Conservation (phyloP, 805 yeast genomes). For the Yamadazyma olivae region DNA sequence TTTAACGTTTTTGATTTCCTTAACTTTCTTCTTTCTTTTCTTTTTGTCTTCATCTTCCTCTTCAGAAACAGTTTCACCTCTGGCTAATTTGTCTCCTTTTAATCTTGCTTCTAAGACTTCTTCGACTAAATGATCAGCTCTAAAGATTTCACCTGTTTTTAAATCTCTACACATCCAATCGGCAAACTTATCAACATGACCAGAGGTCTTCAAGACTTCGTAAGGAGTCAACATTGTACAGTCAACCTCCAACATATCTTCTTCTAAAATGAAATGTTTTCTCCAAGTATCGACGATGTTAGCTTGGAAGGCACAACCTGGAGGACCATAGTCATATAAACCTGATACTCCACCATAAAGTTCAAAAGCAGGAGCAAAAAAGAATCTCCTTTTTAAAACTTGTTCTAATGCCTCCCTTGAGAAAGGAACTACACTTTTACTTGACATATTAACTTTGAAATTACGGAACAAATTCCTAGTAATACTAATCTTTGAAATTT, state of each 20-base stretch:
- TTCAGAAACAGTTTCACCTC: conserved; percentile 65
- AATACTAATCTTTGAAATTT: neutral
- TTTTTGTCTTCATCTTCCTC: conserved; percentile 69
- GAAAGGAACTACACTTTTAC: conserved; percentile 41
- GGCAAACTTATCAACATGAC: conserved; percentile 98
- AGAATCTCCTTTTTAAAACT: conserved; percentile 91
- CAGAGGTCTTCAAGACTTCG: conserved; percentile 97
- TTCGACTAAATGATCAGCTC: conserved; percentile 98
- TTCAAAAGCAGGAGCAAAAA: conserved; percentile 96
- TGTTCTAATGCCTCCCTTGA: conserved; percentile 87
- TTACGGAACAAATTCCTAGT: neutral
- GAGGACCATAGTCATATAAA: conserved; percentile 97
- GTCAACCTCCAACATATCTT: conserved; percentile 98
- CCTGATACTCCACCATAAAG: conserved; percentile 99
- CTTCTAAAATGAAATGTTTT: conserved; percentile 95
- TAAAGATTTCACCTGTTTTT: conserved; percentile 95
- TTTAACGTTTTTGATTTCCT: conserved; percentile 85
- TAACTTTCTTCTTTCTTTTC: conserved; percentile 81
- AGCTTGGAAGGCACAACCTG: conserved; percentile 98
- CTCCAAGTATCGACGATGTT: conserved; percentile 94
- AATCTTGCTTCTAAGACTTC: conserved; percentile 95
- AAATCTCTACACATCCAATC: conserved; percentile 99
- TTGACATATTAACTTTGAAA: conserved; percentile 1
- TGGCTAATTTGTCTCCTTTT: conserved; percentile 96
- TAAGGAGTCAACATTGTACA: conserved; percentile 97